Percentiles rank a stretch among this genome's conserved stretches.
Evolutionary conservation across 139 green algal species (phyloP).

Genomic region (Astrephomene gubernaculifera): DNA sequence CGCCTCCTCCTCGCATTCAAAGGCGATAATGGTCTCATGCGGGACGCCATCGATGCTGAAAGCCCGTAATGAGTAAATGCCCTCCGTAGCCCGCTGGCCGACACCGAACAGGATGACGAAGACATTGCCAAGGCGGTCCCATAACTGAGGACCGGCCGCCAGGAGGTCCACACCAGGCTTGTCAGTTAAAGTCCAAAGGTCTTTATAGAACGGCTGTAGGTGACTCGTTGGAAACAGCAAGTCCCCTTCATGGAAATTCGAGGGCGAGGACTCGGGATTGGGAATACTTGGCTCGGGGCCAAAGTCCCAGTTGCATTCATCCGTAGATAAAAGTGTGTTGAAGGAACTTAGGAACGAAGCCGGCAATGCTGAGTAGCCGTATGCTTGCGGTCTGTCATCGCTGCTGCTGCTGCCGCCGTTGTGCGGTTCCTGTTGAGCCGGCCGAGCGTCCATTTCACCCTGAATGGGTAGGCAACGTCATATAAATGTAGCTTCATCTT

Average conservation of each 20-base stretch:
- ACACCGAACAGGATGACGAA: slow-evolving; percentile 89
- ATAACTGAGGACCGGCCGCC: not conserved
- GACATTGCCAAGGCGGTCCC: slow-evolving; percentile 38
- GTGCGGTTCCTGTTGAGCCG: too few species aligned
- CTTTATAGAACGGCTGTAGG: not conserved
- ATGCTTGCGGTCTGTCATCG: too few species aligned
- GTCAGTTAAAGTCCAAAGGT: slow-evolving; percentile 45
- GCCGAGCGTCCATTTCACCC: too few species aligned
- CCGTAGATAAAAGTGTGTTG: too few species aligned
- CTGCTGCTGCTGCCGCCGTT: too few species aligned
- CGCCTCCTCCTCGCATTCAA: slow-evolving; percentile 81
- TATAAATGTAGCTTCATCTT: too few species aligned
- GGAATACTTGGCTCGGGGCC: slow-evolving; percentile 15
- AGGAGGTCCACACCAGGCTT: slow-evolving; percentile 49
- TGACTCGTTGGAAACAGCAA: not conserved
- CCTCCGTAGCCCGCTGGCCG: slow-evolving; percentile 77
- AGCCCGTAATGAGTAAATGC: slow-evolving; percentile 85
- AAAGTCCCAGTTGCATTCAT: slow-evolving; percentile 41
- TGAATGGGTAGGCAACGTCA: too few species aligned
- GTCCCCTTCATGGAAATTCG: not conserved
- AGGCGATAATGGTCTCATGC: slow-evolving; percentile 89
- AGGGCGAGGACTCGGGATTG: slow-evolving; percentile 27
- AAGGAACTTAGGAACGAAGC: too few species aligned
- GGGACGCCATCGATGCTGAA: slow-evolving; percentile 68
- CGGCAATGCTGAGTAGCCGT: too few species aligned